Evolutionary conservation across 129 eudicot genomes (phyloP), one percentile per base, ranked within the genome.

Genomic region (Flaveria sonorensis): DNA sequence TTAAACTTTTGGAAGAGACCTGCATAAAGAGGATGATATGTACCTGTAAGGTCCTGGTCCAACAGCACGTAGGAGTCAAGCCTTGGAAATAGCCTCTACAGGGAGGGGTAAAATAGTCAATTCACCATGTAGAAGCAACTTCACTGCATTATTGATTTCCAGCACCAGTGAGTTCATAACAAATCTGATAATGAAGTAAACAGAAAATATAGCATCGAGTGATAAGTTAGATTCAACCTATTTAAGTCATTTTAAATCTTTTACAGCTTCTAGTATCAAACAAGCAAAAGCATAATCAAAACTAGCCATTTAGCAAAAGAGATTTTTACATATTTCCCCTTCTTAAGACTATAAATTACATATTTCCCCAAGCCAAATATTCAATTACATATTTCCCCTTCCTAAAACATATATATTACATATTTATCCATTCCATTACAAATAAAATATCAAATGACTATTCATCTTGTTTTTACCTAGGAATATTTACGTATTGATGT

Each of bases 21-120:
- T 30, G 36, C 36, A 7, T 2, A 21, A 57, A 57, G 15, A 23
- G 15, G 43, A 45, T 45, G 60, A 63, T 45, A 63, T 28, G 50
- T 64, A 75, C 63, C 71, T 63, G 72, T 23, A 75, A 62, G 14
- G 14, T n/a, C 71, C 79, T 12, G 57, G 1, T 75, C 30, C 47
- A 46, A n/a, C 45, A 47, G 48, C 45, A 23, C 5, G 59, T 45
- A 62, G 12, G 32, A 63, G 32, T 24, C 60, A 1, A 23, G 30
- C 26, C 70, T 60, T 16, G 7, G 43, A 59, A 57, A 61, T 74
- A 74, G 24, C 43, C 57, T 42, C n/a, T 40, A 10, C 19, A 74
- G 48, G 48, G 66, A 13, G 9, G 73, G 56, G 73, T 76, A 66
- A 66, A 36, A 66, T 21, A 4, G 43, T 50, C 66, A 7, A 66